These are phyloP conservation scores for Boletus barrowsii DNA, from an alignment of 768 basidiomycete species.

Conservation along the genomic window DNA sequence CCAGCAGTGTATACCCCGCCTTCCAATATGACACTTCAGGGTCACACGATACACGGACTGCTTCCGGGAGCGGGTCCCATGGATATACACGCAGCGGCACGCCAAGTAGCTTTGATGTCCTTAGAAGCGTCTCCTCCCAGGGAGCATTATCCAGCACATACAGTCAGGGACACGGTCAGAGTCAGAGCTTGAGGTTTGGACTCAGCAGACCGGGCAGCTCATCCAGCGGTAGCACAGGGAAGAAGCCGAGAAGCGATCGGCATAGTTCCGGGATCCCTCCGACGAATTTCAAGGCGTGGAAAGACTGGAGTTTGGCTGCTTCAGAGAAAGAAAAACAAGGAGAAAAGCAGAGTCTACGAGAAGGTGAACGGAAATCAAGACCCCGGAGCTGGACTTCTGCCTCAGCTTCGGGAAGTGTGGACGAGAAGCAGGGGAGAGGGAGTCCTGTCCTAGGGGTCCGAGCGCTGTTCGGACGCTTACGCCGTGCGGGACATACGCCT, in stretches of 20 bases:
- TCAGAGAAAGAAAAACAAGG: slow-evolving; percentile 19
- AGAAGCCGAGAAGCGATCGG: slow-evolving; percentile 5
- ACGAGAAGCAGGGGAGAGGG: slow-evolving; percentile 21
- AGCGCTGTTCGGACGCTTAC: slow-evolving; percentile 25
- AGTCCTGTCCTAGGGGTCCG: slow-evolving; percentile 27
- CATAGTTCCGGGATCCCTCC: slow-evolving; percentile 25
- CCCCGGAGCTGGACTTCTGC: slow-evolving; percentile 13
- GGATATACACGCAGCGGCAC: slow-evolving; percentile 25
- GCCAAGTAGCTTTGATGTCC: slow-evolving; percentile 24
- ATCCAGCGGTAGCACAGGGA: slow-evolving; percentile 20
- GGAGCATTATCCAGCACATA: slow-evolving; percentile 25
- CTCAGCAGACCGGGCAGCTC: slow-evolving; percentile 14
- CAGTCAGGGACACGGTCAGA: slow-evolving; percentile 15
- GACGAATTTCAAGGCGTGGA: slow-evolving; percentile 27
- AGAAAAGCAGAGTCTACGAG: slow-evolving; percentile 11
- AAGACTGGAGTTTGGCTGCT: slow-evolving; percentile 14
- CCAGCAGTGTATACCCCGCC: slow-evolving; percentile 6
- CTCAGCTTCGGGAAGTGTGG: slow-evolving; percentile 17
- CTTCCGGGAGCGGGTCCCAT: slow-evolving; percentile 24
- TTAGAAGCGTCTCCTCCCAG: slow-evolving; percentile 32
- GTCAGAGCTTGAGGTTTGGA: slow-evolving; percentile 19
- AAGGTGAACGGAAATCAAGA: slow-evolving; percentile 13
- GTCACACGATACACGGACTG: slow-evolving; percentile 17
- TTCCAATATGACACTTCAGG: slow-evolving; percentile 18
- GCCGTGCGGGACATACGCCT: slow-evolving; percentile 24